Base-by-base conservation (phyloP, 1,284 basidiomycete species). In the Ceratobasidium sp. region DNA sequence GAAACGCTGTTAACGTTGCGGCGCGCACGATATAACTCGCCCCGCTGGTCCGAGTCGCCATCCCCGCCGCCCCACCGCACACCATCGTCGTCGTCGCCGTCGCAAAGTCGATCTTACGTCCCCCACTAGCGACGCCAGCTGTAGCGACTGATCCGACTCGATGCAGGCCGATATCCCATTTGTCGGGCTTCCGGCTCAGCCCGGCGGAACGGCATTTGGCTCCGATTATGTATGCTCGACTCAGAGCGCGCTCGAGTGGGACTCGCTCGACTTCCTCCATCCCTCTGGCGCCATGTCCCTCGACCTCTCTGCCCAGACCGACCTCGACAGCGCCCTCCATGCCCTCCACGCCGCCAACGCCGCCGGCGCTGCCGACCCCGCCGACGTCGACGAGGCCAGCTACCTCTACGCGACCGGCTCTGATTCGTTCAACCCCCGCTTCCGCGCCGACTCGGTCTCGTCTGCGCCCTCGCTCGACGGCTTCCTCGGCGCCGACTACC, bases 391-490 rank as follows among this genome's bases (percentile, higher is more conserved):
- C 79, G 82, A 84, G 81, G 80, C 82, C 76, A 83, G 83, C 80
- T 91, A 90, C 82, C 83, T 92, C 75, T 91, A 92, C 83, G 85
- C 87, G 77, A 81, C 83, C 69, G 81, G 81, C 52, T 79, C 80
- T 40, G 82, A 80, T 81, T 85, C 88, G 9, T 90, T 89, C 82
- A 84, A 85, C 76, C 86, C 88, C 77, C 86, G 90, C 80, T 91
- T 91, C 84, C 88, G 90, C 77, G 86, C 88, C 84, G 89, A 88
- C 61, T 89, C 90, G 64, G 90, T 91, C 0, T 89, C 90, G 25
- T 90, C 90, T 6, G 89, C 87, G 44, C 44, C 70, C 77, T 69
- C 79, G 68, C 64, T 78, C 68, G 70, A 75, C 62, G 43, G 65
- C 51, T 40, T 59, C 52, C 62, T 64, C 40, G 62, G 62, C 43